Evolutionary conservation across 2,329 filamentous ascomycete genomes (phyloP), one percentile per base, ranked within the genome.

Genomic region (Epichloe glyceriae): DNA sequence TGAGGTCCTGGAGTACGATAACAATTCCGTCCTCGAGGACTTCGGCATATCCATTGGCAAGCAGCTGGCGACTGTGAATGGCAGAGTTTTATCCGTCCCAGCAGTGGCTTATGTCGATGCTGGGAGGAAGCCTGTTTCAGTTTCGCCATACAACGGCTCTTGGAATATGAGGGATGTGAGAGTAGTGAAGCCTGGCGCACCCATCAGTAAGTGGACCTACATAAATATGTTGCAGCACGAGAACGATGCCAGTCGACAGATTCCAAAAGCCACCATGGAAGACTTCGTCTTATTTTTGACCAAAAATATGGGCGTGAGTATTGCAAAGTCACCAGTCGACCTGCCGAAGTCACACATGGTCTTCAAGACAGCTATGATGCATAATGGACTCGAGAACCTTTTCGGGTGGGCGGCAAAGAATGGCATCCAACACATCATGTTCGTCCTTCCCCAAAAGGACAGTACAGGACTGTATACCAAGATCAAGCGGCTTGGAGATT

Each of bases 401-500:
- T 70, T 75, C 50, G 51, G 57, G 7, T 51, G 56, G 47, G 55
- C 69, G 3, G 47, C 62, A 12, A 51, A 58, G 2, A 56, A 66
- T 1, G 58, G 61, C 0, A 66, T 74, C 0, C 60, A 72, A 8
- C 67, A 86, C 42, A 63, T 88, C 0, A 67, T 87, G 11, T 69
- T 86, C 12, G 69, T 89, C n/a, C 66, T 86, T 1, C 68, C 73
- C 11, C 61, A 67, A 14, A 70, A 71, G 20, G 72, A 80, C 52
- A 67, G 74, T 20, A 67, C 67, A 46, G 68, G 68, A 44, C 47
- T 81, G 1, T 89, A 91, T 65, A 76, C 77, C 54, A 68, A 64
- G 5, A 73, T 94, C 62, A 93, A 93, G 67, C 73, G 67, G 34
- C 66, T 80, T 1, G 85, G 79, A 12, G 87, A 94, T 60, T 70